Conservation (phyloP, 2,329 filamentous ascomycete genomes). For the Aciculosporium take region DNA sequence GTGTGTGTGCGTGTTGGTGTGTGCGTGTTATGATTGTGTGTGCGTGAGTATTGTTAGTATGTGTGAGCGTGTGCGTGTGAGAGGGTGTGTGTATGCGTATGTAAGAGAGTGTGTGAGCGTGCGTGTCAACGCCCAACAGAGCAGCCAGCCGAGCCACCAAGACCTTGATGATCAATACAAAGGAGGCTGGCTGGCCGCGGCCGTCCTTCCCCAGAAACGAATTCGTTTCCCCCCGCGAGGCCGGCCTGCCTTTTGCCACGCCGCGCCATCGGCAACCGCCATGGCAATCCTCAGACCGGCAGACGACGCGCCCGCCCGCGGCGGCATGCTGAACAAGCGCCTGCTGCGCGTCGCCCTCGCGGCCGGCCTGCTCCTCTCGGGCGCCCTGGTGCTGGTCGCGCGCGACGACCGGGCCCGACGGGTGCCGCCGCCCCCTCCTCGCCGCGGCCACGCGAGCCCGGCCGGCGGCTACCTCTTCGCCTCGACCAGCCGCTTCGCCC, state of each 20-base stretch:
- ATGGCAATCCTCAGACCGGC: slow-evolving; percentile 3
- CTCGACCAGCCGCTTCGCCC: slow-evolving; percentile 17
- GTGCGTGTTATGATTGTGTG: no score
- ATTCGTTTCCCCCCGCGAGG: no score
- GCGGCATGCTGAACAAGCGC: slow-evolving; percentile 16
- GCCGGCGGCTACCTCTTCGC: slow-evolving; percentile 16
- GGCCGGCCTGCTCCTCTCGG: slow-evolving; percentile 11
- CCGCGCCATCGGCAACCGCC: not conserved
- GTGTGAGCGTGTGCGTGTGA: no score
- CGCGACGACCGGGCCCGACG: not conserved
- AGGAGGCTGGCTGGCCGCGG: no score
- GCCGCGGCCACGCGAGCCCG: slow-evolving; percentile 13
- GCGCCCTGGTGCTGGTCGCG: slow-evolving; percentile 4
- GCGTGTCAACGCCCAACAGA: no score
- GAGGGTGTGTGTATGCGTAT: no score
- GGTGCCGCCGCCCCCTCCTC: slow-evolving; percentile 6
- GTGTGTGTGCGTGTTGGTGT: no score
- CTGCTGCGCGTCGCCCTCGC: slow-evolving; percentile 17
- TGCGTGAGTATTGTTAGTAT: no score
- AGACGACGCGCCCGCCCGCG: slow-evolving; percentile 3
- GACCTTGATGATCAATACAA: no score
- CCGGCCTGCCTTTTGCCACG: slow-evolving; percentile 3
- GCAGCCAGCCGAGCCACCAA: no score
- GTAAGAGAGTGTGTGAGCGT: no score
- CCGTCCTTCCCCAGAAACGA: no score